Evolutionary conservation across 2,329 filamentous ascomycete genomes (phyloP), one percentile per base, ranked within the genome.

Genomic region (Endocalyx cinctus): DNA sequence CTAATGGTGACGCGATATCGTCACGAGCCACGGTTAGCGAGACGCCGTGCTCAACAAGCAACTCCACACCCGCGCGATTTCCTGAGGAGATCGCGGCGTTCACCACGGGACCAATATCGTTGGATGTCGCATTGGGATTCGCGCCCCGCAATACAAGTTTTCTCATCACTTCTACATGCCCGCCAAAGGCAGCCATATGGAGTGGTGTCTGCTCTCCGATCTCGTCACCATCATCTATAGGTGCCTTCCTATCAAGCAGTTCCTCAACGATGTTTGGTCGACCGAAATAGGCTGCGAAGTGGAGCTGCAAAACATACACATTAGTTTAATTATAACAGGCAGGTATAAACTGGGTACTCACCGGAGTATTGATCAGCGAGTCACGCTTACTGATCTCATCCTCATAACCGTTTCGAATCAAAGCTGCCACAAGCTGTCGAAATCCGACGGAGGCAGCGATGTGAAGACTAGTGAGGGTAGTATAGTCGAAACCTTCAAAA

Each of bases 261-360:
- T n/a, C 8, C 8, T n/a, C 5, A 13, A 29, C 18, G 8, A 17
- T 18, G 5, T 29, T 17, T 11, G 18, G 5, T 8, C 18, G 27
- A 10, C 27, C 27, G n/a, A 11, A 11, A 10, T 29, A 11, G 8
- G 27, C 27, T 10, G 27, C 27, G 14, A 13, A 29, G 15, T 29
- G 27, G n/a, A 29, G 27, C 5, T 13, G 27, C 27, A 17, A 2
- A 62, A n/a, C n/a, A n/a, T n/a, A n/a, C n/a, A n/a, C n/a, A n/a
- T n/a, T n/a, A n/a, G n/a, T n/a, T n/a, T n/a, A n/a, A n/a, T n/a
- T n/a, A n/a, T n/a, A n/a, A n/a, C n/a, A n/a, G n/a, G n/a, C n/a
- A n/a, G n/a, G n/a, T n/a, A n/a, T n/a, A n/a, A n/a, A n/a, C n/a
- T n/a, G n/a, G n/a, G n/a, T n/a, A n/a, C n/a, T n/a, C n/a, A n/a